phyloP scores from a whole-genome alignment of 768 basidiomycete genomes.

The Dacryopinax spathularia region DNA sequence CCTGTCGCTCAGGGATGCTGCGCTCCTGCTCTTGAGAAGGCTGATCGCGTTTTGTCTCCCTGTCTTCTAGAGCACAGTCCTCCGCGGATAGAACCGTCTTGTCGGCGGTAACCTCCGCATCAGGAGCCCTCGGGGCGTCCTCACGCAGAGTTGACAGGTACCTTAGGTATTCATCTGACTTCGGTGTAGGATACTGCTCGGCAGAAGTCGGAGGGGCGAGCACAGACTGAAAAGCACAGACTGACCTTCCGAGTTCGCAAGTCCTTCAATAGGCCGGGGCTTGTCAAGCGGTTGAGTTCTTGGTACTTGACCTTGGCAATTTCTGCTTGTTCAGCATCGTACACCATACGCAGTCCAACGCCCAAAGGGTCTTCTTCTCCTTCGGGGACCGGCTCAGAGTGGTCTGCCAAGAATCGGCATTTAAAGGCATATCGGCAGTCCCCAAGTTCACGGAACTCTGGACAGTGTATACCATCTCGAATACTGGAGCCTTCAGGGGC shows the following conservation, averaged over 20 bases:
- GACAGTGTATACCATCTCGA: conserved; percentile 36
- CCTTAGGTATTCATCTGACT: conserved; percentile 47
- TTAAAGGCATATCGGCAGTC: conserved; percentile 76
- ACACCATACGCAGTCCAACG: conserved; percentile 21
- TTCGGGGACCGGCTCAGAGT: conserved; percentile 31
- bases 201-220: neutral
- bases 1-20: conserved; percentile 4
- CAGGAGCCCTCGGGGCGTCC: conserved; percentile 6
- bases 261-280: conserved; percentile 41
- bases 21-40: too few relatives aligned
- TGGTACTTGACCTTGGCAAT: conserved; percentile 32
- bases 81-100: conserved; percentile 8
- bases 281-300: conserved; percentile 54
- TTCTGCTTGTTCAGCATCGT: conserved; percentile 48
- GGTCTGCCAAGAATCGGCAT: conserved; percentile 79
- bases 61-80: conserved; percentile 3
- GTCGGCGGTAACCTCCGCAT: conserved; percentile 6
- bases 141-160: conserved; percentile 29
- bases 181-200: conserved; percentile 51
- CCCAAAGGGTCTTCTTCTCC: conserved; percentile 33
- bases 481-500: conserved; percentile 15
- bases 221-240: neutral
- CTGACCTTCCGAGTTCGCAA: conserved; percentile 56
- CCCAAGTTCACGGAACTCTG: conserved; percentile 52
- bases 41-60: conserved; percentile 8